Evolutionary conservation across 2,329 filamentous ascomycete genomes (phyloP).

Genomic region (Ophiocordyceps camponoti-saundersi): DNA sequence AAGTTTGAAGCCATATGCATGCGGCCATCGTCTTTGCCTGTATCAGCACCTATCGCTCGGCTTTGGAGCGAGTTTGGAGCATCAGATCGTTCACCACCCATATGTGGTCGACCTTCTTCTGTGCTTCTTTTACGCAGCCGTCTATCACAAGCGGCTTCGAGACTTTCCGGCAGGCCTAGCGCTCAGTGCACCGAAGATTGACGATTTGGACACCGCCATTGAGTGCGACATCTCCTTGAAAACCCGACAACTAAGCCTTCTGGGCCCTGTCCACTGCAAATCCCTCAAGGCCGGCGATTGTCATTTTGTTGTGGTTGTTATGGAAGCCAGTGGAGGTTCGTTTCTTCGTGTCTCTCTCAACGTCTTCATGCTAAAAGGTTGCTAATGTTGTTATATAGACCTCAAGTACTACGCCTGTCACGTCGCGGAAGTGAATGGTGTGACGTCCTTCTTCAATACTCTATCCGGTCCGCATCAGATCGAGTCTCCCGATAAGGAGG

Average conservation of each 20-base stretch:
- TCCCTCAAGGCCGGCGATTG: not conserved
- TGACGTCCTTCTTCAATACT: not conserved
- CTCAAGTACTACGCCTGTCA: not conserved
- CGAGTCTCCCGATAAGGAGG: not conserved
- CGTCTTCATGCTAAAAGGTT: not conserved
- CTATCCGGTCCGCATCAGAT: not conserved
- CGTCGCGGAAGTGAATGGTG: not conserved
- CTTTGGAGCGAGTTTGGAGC: conserved; percentile 70
- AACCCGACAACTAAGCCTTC: not conserved
- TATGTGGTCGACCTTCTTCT: conserved; percentile 72
- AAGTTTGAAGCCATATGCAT: conserved; percentile 65
- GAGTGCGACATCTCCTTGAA: not conserved
- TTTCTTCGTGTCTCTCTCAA: not conserved
- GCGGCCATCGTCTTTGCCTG: conserved; percentile 56
- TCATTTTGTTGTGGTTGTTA: not conserved
- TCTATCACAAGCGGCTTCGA: conserved; percentile 21
- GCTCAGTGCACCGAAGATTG: conserved; percentile 10
- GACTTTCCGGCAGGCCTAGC: conserved; percentile 25
- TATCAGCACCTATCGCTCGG: conserved; percentile 83
- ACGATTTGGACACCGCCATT: not conserved
- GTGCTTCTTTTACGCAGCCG: conserved; percentile 59
- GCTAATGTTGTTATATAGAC: not conserved
- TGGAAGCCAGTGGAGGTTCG: not conserved
- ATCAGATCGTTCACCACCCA: conserved; percentile 65
- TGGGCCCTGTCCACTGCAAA: not conserved